These are phyloP conservation scores for Paraglomus occultum DNA, from an alignment of 192 early-diverging fungal genomes.

Conservation along the genomic window DNA sequence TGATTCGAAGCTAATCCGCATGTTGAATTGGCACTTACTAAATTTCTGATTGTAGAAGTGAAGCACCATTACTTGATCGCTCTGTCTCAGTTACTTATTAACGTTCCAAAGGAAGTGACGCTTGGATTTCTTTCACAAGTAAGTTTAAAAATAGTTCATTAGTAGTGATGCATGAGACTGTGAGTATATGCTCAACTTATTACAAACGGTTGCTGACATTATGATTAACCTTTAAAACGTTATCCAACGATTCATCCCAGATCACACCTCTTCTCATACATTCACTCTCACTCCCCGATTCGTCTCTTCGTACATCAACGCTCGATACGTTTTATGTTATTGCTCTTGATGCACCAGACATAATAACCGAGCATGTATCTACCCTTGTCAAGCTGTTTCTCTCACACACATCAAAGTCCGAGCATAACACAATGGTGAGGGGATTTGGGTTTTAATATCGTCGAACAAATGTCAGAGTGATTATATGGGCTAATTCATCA, in stretches of 20 bases:
- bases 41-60: conserved; percentile 38
- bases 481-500: conserved; percentile 29
- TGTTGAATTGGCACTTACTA: too few relatives aligned
- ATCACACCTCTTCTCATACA: conserved; percentile 78
- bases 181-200: background rate
- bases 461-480: background rate
- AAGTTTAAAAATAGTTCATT: conserved; percentile 28
- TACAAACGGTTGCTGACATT: background rate
- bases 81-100: conserved; percentile 76
- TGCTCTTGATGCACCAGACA: conserved; percentile 63
- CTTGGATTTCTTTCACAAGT: conserved; percentile 74
- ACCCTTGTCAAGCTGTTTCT: conserved; percentile 45
- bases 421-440: conserved; percentile 41
- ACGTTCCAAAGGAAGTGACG: conserved; percentile 81
- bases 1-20: background rate
- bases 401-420: conserved; percentile 34
- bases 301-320: conserved; percentile 67
- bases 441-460: conserved; percentile 2
- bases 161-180: background rate
- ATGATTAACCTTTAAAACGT: background rate
- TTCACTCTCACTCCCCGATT: conserved; percentile 64
- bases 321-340: conserved; percentile 76
- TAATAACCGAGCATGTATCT: conserved; percentile 57
- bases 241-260: conserved; percentile 33
- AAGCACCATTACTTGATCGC: conserved; percentile 77